Percentiles rank a stretch among this genome's conserved stretches.
Evolutionary conservation across 1,139 yeast genomes (phyloP).

Genomic region (Candida tetrigidarum): DNA sequence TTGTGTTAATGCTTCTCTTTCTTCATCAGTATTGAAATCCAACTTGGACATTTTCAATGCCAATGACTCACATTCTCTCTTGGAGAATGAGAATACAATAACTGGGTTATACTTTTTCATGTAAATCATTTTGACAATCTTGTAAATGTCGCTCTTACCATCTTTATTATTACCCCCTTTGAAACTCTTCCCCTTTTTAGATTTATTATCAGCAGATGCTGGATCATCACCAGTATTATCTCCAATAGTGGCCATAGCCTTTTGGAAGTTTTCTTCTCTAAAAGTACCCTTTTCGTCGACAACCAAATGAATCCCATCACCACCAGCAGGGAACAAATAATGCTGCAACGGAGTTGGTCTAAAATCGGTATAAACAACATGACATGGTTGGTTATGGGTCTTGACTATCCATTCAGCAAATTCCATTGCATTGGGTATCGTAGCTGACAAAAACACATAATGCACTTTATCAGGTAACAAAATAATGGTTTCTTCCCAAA

Average conservation of each 20-base stretch:
- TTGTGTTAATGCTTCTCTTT: conserved; percentile 84
- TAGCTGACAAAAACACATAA: conserved; percentile 88
- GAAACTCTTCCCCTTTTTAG: conserved; percentile 78
- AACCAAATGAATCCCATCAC: conserved; percentile 95
- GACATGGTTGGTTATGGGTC: conserved; percentile 95
- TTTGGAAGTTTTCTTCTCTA: conserved; percentile 96
- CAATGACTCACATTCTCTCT: conserved; percentile 92
- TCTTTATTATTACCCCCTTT: conserved; percentile 89
- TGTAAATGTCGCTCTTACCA: conserved; percentile 89
- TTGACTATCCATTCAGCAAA: conserved; percentile 99
- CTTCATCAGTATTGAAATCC: conserved; percentile 92
- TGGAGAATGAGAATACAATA: conserved; percentile 95
- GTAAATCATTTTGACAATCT: conserved; percentile 98
- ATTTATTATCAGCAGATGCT: conserved; percentile 56
- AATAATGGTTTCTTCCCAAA: conserved; percentile 98
- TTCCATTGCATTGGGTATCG: conserved; percentile 98
- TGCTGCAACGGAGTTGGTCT: conserved; percentile 99
- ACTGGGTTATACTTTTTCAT: conserved; percentile 95
- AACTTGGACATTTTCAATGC: conserved; percentile 95
- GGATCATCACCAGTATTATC: conserved; percentile 88
- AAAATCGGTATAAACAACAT: conserved; percentile 97
- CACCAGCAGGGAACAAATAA: conserved; percentile 95
- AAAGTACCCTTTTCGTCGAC: conserved; percentile 97
- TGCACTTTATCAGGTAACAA: conserved; percentile 94
- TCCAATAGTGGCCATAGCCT: conserved; percentile 94